These are phyloP conservation scores for Blastobotrys parvus DNA, from an alignment of 805 yeast species.

Conservation along the genomic window DNA sequence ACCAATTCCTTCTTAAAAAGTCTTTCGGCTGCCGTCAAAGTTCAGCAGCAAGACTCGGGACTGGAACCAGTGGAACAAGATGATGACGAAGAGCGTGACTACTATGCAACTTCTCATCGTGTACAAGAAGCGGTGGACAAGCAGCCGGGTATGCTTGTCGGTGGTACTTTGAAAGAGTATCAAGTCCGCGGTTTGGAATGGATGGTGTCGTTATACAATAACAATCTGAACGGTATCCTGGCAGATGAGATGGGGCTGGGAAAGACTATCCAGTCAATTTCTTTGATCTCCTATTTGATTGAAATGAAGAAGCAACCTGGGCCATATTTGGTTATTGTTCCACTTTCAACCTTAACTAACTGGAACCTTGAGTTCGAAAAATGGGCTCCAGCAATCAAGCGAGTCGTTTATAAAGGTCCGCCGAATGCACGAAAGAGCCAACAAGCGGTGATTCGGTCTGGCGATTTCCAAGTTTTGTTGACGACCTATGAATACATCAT, in stretches of 20 bases:
- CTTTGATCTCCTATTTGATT: constrained; percentile 73
- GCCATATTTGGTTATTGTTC: constrained; percentile 89
- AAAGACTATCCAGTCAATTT: constrained; percentile 90
- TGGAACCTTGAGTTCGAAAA: constrained; percentile 95
- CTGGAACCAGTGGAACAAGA: constrained; percentile 35
- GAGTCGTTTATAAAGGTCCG: constrained; percentile 85
- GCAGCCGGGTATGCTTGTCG: constrained; percentile 80
- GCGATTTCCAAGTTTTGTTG: constrained; percentile 81
- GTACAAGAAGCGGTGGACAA: constrained; percentile 67
- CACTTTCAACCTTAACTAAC: constrained; percentile 85
- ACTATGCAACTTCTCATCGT: constrained; percentile 87
- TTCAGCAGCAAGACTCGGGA: constrained; percentile 62
- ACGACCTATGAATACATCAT: constrained; percentile 94
- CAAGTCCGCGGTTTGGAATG: constrained; percentile 92
- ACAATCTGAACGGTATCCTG: constrained; percentile 87
- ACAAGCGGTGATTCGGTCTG: constrained; percentile 58
- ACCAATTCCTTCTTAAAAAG: constrained; percentile 88
- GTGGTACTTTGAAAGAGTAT: constrained; percentile 88
- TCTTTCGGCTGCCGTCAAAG: constrained; percentile 81
- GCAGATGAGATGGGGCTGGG: constrained; percentile 99
- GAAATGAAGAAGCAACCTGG: constrained; percentile 71
- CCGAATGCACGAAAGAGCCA: constrained; percentile 77
- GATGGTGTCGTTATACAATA: constrained; percentile 95
- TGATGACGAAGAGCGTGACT: constrained; percentile 65
- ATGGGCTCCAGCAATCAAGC: constrained; percentile 88